phyloP scores from a whole-genome alignment of 2,329 filamentous ascomycete genomes.

The Teratosphaeria pseudoeucalypti region DNA sequence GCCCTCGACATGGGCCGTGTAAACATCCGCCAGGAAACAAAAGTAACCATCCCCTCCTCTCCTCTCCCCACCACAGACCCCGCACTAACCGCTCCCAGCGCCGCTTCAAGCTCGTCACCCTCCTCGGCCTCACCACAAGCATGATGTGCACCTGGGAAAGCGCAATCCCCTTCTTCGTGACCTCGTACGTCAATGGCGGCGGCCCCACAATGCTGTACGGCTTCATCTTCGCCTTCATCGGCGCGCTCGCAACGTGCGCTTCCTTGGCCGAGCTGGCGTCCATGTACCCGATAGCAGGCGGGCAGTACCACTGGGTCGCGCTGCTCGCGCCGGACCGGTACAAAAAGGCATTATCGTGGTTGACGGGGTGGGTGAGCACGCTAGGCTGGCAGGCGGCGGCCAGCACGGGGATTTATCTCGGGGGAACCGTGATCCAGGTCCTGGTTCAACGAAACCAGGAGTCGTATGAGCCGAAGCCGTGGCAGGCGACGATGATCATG shows the following conservation, averaged over 20 bases:
- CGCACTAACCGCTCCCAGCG: neutral
- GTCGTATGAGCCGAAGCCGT: slow-evolving; percentile 22
- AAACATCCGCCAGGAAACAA: slow-evolving; percentile 1
- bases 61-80: neutral
- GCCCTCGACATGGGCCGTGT: slow-evolving; percentile 1
- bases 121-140: neutral
- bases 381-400: slow-evolving; percentile 27
- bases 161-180: slow-evolving; percentile 1
- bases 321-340: slow-evolving; percentile 28
- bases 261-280: slow-evolving; percentile 1
- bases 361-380: slow-evolving; percentile 31
- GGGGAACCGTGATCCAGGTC: slow-evolving; percentile 21
- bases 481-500: slow-evolving; percentile 32
- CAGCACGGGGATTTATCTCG: slow-evolving; percentile 20
- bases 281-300: slow-evolving; percentile 1
- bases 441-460: slow-evolving; percentile 31
- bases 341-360: slow-evolving; percentile 31
- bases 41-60: neutral
- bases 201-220: slow-evolving; percentile 1
- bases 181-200: slow-evolving; percentile 1
- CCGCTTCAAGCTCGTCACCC: neutral
- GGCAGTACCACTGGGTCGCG: slow-evolving; percentile 18
- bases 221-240: neutral
- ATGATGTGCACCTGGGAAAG: slow-evolving; percentile 3
- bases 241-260: slow-evolving; percentile 1